Evolutionary conservation across 2,329 filamentous ascomycete genomes (phyloP), one percentile per base, ranked within the genome.

Genomic region (Neospermospora avenae): DNA sequence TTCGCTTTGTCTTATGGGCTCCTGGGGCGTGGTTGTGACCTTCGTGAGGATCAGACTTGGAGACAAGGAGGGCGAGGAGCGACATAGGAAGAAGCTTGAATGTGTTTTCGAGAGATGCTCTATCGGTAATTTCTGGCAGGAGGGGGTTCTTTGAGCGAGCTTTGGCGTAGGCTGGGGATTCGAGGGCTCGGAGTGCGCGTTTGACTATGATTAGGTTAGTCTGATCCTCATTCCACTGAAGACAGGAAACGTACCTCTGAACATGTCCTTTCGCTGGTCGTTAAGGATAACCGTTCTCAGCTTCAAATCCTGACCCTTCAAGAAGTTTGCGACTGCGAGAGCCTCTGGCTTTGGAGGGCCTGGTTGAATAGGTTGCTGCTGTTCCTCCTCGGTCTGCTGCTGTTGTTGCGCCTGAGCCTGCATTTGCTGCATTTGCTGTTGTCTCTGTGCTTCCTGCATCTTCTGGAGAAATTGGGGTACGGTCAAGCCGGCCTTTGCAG

Each of bases 211-310:
- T 22, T 39, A 14, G 5, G 58, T 68, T 61, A 52, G 46, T 37
- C 34, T 28, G 3, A 35, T 28, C 54, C 20, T 13, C 16, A 28
- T 24, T 16, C 10, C 7, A 24, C 10, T 8, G 18, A 49, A 44
- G 16, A 14, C 8, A 25, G 20, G 7, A 5, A 42, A 14, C 72
- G 53, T 80, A 93, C 91, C 92, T 82, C 88, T 89, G 77, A 99
- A 98, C 90, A 99, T 96, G 67, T 99, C 93, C 78, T 96, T 98
- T 71, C 95, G 85, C 81, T 97, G 93, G 70, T 95, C 95, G 67
- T 97, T 93, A 66, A 98, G 84, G 65, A 99, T 96, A 74, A 90
- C 93, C 18, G 93, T 97, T 65, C 95, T 83, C 18, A 84, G 82
- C 82, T 99, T 99, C 66, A 99, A 78, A 61, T 95, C 85, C 77